Base-by-base conservation (phyloP, 2,329 filamentous ascomycete species). In the Sporothrix pseudoabietina region DNA sequence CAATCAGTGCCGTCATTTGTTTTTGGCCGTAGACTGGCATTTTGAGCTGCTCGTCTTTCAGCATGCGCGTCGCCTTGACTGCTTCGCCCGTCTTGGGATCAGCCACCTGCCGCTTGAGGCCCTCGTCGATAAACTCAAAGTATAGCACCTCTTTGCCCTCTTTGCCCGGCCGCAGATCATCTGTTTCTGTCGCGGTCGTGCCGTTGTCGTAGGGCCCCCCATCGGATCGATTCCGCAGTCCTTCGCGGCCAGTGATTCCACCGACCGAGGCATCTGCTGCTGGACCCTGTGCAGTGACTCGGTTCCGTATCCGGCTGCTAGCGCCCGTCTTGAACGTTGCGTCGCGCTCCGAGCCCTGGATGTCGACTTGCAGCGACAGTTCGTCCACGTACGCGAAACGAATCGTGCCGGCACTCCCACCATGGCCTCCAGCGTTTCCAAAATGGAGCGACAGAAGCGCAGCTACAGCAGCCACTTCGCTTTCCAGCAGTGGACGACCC, bases 11-110 rank as follows among this genome's bases (percentile, higher is more conserved):
- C 79, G 92, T 90, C 92, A 98, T 94, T 82, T 97, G 94, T 81
- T 94, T 94, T 81, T 97, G 94, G 76, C 93, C 94, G 83, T 90
- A 98, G 9, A 97, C 92, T 0, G 95, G 96, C 90, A 98, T 94
- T 81, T 92, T 97, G 77, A 98, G 80, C 74, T 93, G 89, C 78
- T 97, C 94, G 26, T 94, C 88, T 74, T 89, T 87, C 75, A 94
- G 84, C 78, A 88, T 92, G 73, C 89, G 87, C 14, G 86, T 89
- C 0, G 91, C 87, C 72, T 90, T 91, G 0, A 87, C 89, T 0
- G 90, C 87, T 80, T 94, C 90, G 0, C 92, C 92, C 0, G 91
- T 93, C 80, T 92, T 92, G 71, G 89, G 87, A 79, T 91, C 84
- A 71, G 87, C 84, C 0, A 94, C 91, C 79, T 97, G 91, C 55